Evolutionary conservation across 352 stramenopile species (phyloP), one percentile per base, ranked within the genome.

Genomic region (Phytophthora macrochlamydospora): DNA sequence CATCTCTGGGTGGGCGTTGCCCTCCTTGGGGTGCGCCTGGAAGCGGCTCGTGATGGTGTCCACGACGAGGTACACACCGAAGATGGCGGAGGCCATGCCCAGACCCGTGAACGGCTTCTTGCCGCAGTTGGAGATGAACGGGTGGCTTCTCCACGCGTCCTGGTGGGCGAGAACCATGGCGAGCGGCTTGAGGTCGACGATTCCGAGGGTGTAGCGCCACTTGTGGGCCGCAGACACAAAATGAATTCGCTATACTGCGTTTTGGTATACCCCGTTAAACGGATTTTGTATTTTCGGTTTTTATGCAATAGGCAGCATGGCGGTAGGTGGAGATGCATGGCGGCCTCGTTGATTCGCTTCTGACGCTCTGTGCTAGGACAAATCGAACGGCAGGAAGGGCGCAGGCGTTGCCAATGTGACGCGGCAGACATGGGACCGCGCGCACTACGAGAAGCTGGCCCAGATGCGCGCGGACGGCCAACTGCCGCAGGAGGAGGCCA

Each of bases 111-210:
- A 89, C 18, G 87, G 87, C 79, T 95, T 95, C 84, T 93, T 95
- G 65, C 67, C 79, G 74, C 85, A 94, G 63, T 78, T 77, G 43
- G 67, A 57, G 72, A 95, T 89, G 81, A 95, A 95, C 31, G 87
- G 87, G 74, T 95, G 87, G 84, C 90, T 94, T 62, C 87, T 75
- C 87, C 87, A 95, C 56, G 87, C 87, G 84, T 95, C 87, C 76
- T 95, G 87, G 59, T 91, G 80, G 28, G 84, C 79, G 73, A 95
- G 81, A 80, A 95, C 87, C 87, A 95, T 95, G 9, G 31, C 42
- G 44, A 67, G 28, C 35, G 48, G 12, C 48, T 24, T 24, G 18
- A 24, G 18, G 13, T 24, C 18, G 64, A 44, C 59, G 53, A 69
- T 69, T 73, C 65, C 65, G 65, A 73, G 65, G 65, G 65, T 72